phyloP scores from a whole-genome alignment of 2,329 filamentous ascomycete genomes.

The Plenodomus lindquistii region DNA sequence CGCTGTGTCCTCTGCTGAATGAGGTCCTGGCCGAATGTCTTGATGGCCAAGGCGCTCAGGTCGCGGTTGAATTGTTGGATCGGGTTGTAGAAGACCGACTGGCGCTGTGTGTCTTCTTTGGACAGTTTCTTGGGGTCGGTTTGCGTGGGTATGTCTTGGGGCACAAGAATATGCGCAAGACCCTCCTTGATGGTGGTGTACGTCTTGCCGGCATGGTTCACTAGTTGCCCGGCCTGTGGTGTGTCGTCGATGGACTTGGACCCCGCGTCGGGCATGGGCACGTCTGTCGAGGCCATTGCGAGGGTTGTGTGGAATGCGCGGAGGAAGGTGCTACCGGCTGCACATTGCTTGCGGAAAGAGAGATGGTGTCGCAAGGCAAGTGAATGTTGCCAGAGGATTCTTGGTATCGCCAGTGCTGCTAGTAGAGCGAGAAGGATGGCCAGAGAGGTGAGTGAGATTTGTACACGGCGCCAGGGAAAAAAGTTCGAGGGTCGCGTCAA shows the following conservation, averaged over 20 bases:
- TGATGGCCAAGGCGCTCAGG: constrained; percentile 88
- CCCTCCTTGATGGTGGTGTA: constrained; percentile 69
- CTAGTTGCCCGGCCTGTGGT: constrained; percentile 35
- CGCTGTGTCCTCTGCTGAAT: constrained; percentile 53
- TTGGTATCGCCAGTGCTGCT: constrained; percentile 25
- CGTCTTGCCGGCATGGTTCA: constrained; percentile 54
- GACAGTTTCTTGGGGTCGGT: constrained; percentile 53
- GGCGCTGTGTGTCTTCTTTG: constrained; percentile 60
- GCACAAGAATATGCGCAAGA: constrained; percentile 68
- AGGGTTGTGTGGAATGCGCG: constrained; percentile 22
- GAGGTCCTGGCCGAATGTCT: constrained; percentile 76
- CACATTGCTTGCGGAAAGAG: constrained; percentile 24
- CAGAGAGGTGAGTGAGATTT: constrained; percentile 3
- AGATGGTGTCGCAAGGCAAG: constrained; percentile 20
- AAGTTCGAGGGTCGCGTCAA: constrained; percentile 13
- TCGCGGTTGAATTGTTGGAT: constrained; percentile 99
- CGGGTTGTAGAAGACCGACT: constrained; percentile 94
- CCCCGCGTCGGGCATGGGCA: constrained; percentile 14
- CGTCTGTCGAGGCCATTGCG: constrained; percentile 20
- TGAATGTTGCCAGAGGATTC: constrained; percentile 15
- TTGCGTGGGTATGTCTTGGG: constrained; percentile 55
- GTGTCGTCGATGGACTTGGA: constrained; percentile 29
- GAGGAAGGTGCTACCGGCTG: constrained; percentile 26
- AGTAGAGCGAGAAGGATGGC: neutral
- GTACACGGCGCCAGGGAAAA: neutral